Evolutionary conservation across 1,139 yeast species (phyloP).

Genomic region (Geotrichum klebahnii): DNA sequence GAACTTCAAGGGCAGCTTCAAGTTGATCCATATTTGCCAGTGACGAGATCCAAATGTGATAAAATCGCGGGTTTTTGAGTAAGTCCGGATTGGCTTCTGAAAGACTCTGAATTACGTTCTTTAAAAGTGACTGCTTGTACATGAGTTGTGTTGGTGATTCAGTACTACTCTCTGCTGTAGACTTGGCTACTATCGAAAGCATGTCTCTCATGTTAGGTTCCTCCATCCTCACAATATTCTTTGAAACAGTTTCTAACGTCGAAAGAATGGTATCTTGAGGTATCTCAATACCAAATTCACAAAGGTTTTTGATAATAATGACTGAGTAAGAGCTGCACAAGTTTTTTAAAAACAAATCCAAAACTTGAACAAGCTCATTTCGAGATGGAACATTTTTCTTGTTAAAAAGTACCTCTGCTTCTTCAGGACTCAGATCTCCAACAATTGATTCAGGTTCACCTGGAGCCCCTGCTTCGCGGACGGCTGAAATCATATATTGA

Average conservation of each 20-base stretch:
- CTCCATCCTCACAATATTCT: slow-evolving; percentile 10
- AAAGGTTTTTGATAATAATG: slow-evolving; percentile 24
- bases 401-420: slow-evolving; percentile 26
- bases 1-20: slow-evolving; percentile 29
- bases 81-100: slow-evolving; percentile 28
- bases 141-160: not conserved
- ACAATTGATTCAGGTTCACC: slow-evolving; percentile 19
- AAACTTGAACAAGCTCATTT: slow-evolving; percentile 23
- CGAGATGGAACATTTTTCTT: slow-evolving; percentile 21
- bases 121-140: not conserved
- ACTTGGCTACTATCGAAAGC: slow-evolving; percentile 3
- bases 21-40: slow-evolving; percentile 29
- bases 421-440: slow-evolving; percentile 24
- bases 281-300: slow-evolving; percentile 23
- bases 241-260: slow-evolving; percentile 26
- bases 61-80: slow-evolving; percentile 28
- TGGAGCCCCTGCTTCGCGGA: slow-evolving; percentile 18
- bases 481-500: slow-evolving; percentile 22
- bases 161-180: too few species aligned
- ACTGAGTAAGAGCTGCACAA: slow-evolving; percentile 7
- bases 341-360: slow-evolving; percentile 20
- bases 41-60: slow-evolving; percentile 33
- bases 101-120: slow-evolving; percentile 12
- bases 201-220: not conserved
- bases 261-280: slow-evolving; percentile 24